These are phyloP conservation scores for Paracamarosporium sp. DNA, from an alignment of 2,329 filamentous ascomycete genomes.

Conservation along the genomic window DNA sequence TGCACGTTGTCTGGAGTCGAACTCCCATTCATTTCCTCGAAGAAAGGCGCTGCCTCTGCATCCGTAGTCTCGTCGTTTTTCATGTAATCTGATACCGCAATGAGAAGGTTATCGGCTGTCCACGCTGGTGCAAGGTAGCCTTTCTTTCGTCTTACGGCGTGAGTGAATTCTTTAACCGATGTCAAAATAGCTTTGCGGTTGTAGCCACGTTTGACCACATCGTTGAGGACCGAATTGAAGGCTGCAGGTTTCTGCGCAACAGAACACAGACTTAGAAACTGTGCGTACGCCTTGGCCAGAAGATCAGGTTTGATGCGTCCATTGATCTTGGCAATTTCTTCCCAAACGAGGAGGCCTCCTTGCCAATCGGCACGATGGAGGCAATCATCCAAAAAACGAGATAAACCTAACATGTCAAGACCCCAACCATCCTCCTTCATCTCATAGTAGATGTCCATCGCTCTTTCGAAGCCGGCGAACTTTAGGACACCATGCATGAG, in stretches of 20 bases:
- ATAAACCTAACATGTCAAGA: conserved; percentile 48
- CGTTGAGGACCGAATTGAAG: conserved; percentile 39
- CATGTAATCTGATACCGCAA: conserved; percentile 35
- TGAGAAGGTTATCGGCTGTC: conserved; percentile 42
- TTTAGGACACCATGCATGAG: conserved; percentile 52
- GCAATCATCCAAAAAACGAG: conserved; percentile 50
- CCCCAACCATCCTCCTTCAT: conserved; percentile 56
- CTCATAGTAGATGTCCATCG: conserved; percentile 49
- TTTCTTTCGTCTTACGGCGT: conserved; percentile 20
- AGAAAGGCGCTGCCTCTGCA: background rate
- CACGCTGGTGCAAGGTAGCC: conserved; percentile 30
- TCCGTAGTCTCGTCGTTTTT: conserved; percentile 11
- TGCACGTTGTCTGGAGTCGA: background rate
- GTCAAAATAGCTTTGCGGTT: conserved; percentile 34
- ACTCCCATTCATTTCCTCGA: background rate
- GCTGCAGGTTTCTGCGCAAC: conserved; percentile 37
- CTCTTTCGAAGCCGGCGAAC: conserved; percentile 54
- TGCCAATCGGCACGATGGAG: conserved; percentile 46
- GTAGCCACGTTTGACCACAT: conserved; percentile 30
- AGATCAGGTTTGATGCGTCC: conserved; percentile 22
- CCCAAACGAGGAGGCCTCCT: conserved; percentile 48
- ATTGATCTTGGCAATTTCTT: conserved; percentile 47
- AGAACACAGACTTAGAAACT: conserved; percentile 42
- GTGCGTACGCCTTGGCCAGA: conserved; percentile 36
- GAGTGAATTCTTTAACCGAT: conserved; percentile 21